Base-by-base conservation (phyloP, 2,329 filamentous ascomycete species). In the Pseudogymnoascus sp. region DNA sequence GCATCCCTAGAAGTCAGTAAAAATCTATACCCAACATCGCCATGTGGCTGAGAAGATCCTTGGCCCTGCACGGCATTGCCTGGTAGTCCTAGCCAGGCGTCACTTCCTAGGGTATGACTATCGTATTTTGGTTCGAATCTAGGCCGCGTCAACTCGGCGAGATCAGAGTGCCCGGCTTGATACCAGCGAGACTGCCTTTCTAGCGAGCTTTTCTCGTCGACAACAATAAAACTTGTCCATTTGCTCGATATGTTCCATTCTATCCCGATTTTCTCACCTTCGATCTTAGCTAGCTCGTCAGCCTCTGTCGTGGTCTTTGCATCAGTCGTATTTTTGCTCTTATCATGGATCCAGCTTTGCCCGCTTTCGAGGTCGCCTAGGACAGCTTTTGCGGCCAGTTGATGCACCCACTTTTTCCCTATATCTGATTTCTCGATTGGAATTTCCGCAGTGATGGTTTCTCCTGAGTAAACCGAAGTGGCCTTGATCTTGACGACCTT, bases 141-240 rank as follows among this genome's bases (percentile, higher is more conserved):
- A n/a, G 29, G 59, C 21, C 45, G 45, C n/a, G 61, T 12, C 21
- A 6, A 37, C 16, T 21, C 37, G 42, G 29, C 2, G 63, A 42
- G 16, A 16, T 61, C 5, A 34, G 14, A 61, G 31, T 59, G 11
- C 34, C 21, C 18, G 47, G 63, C 21, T 51, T 59, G 4, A 66
- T 16, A 0, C 64, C 63, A 4, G 61, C 63, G 5, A 51, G 45
- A 51, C 59, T 64, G 1, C 6, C 29, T 51, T 29, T 51, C 45
- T n/a, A 14, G 23, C 23, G 10, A 14, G 45, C 23, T 51, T 16
- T 77, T 73, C 7, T 78, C 75, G 66, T 86, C 79, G 1, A 89
- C 78, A 1, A 89, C 89, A 2, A 91, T 84, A 66, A 91, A 92
- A 0, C 87, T 89, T 69, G 85, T 89, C 82, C 85, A 89, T 70